Conservation (phyloP, 1,284 basidiomycete species). For the Apiotrichum brassicae region DNA sequence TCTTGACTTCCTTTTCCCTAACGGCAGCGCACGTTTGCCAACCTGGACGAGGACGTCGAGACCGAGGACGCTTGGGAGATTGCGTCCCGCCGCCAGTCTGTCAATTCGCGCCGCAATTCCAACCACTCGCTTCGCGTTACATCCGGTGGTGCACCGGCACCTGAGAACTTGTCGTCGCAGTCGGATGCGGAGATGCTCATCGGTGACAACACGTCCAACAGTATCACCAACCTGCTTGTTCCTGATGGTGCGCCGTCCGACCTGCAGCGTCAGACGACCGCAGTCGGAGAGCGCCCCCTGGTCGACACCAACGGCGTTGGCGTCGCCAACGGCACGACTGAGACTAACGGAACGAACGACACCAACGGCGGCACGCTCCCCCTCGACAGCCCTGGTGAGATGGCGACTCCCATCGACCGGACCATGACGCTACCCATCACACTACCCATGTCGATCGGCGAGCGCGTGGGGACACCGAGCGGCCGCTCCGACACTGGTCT, state of each 20-base stretch:
- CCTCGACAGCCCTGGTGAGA: neutral
- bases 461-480: neutral
- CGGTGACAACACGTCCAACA: conserved; percentile 5
- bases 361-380: neutral
- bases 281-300: neutral
- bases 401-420: neutral
- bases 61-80: conserved; percentile 52
- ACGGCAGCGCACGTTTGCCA: conserved; percentile 69
- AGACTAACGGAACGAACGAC: too few species aligned
- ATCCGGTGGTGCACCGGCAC: neutral
- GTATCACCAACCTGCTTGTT: too few species aligned
- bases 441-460: conserved; percentile 7
- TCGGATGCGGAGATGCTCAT: conserved; percentile 19
- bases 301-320: too few species aligned
- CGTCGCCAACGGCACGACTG: neutral
- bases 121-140: conserved; percentile 33
- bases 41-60: conserved; percentile 94
- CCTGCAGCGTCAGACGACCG: too few species aligned
- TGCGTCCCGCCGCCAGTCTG: conserved; percentile 40
- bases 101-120: conserved; percentile 37
- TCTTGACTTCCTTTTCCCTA: conserved; percentile 1
- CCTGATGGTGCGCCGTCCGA: too few species aligned
- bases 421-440: neutral
- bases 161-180: conserved; percentile 10
- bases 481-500: neutral